Conservation (phyloP, 2,329 filamentous ascomycete genomes). For the Xylariaceae sp. region DNA sequence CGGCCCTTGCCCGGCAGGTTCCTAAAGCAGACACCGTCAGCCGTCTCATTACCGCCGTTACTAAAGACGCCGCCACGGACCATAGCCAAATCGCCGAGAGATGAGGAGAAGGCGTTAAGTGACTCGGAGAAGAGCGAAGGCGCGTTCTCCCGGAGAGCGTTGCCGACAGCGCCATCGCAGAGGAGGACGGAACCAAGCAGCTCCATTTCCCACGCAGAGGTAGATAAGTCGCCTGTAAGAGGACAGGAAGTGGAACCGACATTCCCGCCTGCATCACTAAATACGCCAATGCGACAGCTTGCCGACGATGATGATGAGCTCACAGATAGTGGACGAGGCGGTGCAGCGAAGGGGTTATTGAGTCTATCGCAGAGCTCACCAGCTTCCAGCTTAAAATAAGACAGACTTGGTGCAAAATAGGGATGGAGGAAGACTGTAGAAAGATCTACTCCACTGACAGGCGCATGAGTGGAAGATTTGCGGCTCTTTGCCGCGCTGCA, state of each 20-base stretch:
- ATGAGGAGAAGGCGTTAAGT: constrained; percentile 1
- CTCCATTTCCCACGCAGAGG: background rate
- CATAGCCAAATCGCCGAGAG: background rate
- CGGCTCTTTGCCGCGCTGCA: background rate
- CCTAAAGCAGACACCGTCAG: background rate
- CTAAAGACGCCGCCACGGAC: constrained; percentile 5
- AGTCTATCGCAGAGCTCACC: constrained; percentile 49
- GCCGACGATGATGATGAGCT: constrained; percentile 37
- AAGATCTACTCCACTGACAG: no score
- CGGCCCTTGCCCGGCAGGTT: constrained; percentile 39
- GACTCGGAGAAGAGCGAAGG: constrained; percentile 11
- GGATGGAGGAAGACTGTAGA: no score
- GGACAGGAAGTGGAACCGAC: constrained; percentile 30
- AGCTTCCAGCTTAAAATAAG: constrained; percentile 19
- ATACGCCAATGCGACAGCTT: constrained; percentile 27
- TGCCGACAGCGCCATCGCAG: constrained; percentile 13
- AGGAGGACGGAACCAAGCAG: constrained; percentile 8
- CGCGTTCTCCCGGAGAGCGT: background rate
- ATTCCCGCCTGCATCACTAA: constrained; percentile 11
- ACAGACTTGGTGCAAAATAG: background rate
- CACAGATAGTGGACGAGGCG: constrained; percentile 55
- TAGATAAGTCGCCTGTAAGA: constrained; percentile 15
- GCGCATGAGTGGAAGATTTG: constrained; percentile 1
- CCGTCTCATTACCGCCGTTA: constrained; percentile 10
- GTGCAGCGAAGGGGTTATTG: constrained; percentile 60